phyloP scores from a whole-genome alignment of 345 rosid genomes.

The Geranium brycei region DNA sequence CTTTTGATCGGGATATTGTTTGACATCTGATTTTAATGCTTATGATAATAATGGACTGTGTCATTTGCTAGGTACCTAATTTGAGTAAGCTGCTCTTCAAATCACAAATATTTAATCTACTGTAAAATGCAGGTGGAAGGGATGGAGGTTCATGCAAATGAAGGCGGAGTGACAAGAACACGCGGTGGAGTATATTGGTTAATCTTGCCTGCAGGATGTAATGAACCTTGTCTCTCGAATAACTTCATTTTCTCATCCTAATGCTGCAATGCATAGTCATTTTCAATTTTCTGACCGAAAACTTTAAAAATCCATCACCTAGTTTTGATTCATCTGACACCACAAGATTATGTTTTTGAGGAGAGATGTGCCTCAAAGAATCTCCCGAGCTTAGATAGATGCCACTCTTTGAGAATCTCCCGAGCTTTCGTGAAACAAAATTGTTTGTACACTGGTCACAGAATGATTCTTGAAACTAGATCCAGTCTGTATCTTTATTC shows the following conservation, averaged over 20 bases:
- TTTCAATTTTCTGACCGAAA: neutral
- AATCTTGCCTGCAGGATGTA: constrained; percentile 99
- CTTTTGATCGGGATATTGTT: too few relatives aligned
- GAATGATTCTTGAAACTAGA: too few relatives aligned
- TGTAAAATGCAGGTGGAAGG: constrained; percentile 64
- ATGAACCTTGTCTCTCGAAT: constrained; percentile 12
- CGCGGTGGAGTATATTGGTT: constrained; percentile 92
- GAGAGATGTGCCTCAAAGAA: neutral
- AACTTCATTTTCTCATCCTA: constrained; percentile 4
- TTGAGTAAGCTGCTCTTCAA: neutral
- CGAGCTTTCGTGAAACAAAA: too few relatives aligned
- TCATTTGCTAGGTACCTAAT: neutral
- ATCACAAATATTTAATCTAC: neutral
- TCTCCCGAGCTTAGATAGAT: neutral
- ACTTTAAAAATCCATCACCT: neutral
- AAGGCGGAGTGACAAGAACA: constrained; percentile 86
- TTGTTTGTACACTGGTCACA: too few relatives aligned
- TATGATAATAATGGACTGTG: neutral
- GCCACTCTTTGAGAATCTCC: too few relatives aligned
- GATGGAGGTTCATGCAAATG: constrained; percentile 84
- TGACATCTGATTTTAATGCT: neutral
- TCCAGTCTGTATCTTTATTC: neutral
- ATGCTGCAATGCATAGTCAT: neutral
- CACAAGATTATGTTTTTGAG: neutral
- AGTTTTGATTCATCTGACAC: neutral